Base-by-base conservation (phyloP, 192 early-diverging fungal genomes). In the Coemansia sp. region DNA sequence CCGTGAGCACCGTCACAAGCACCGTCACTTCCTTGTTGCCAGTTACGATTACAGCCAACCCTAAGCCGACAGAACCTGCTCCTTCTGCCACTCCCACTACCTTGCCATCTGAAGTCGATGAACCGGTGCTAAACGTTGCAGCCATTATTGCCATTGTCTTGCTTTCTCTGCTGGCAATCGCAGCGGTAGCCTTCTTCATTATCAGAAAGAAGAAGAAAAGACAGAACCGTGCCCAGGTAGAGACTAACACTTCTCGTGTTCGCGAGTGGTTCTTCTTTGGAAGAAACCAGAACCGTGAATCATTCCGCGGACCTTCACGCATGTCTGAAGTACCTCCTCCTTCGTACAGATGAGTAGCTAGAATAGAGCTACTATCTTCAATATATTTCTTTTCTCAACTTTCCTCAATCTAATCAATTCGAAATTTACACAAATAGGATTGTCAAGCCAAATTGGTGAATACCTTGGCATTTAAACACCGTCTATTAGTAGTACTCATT, bases 241-340 rank as follows among this genome's bases (percentile, higher is more conserved):
- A 57, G 2, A 57, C 28, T 0, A 28, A 57, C 26, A 16, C 53
- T 16, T 33, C 53, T 11, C 53, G 53, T 30, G 53, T 57, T 28
- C 53, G 30, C 2, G 11, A 19, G 30, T 57, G 53, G 53, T 33
- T 33, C 28, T 57, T 57, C 53, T 57, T 57, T 57, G 53, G 50
- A 14, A 21, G 28, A 19, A 14, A 57, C 13, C 53, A 57, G 26
- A 32, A 57, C 53, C 53, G 53, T 2, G 14, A 32, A 1, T 57
- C 53, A 17, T 28, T 57, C 23, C 53, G 28, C n/a, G 28, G 14
- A 16, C 53, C 53, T 2, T 32, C 53, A 17, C 53, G 28, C 53
- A 57, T 57, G 14, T 57, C 53, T 0, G 53, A 57, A 19, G 5
- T 11, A 57, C 28, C 53, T 2, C 53, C 53, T 13, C 53, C 42